Base-by-base conservation (phyloP, 352 stramenopile species). In the Blastocystis sp. region DNA sequence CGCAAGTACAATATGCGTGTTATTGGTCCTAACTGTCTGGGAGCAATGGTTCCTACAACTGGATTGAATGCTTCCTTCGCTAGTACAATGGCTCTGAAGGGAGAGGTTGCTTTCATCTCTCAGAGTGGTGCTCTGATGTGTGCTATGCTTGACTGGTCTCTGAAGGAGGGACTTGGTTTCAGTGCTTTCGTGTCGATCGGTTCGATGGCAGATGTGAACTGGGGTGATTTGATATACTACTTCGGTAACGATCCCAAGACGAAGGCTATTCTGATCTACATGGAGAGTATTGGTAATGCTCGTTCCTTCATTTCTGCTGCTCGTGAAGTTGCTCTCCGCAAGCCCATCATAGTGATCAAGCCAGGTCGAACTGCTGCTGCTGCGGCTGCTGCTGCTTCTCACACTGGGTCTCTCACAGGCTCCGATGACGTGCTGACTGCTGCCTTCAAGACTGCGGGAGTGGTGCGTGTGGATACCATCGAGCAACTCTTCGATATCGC, bases 331-430 rank as follows among this genome's bases (percentile, higher is more conserved):
- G 89, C 91, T 48, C 90, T 91, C 51, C 91, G 60, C 6, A 92
- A 92, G 78, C 91, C 91, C 19, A 91, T 92, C 44, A 90, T 92
- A 56, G 90, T 92, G 0, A 91, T 92, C 44, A 92, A 92, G 64
- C 89, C 90, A 19, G 91, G 91, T 42, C 81, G 90, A 30, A 91
- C 90, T 3, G 60, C 90, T 51, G 79, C 90, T 54, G 91, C 81
- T 6, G 89, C 90, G 19, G 87, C 68, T 44, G 91, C 91, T 27
- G 90, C 90, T 42, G 75, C 89, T 73, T 91, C 89, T n/a, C 91
- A 92, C 59, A 92, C 91, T 42, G 91, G 91, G 3, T 90, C 78
- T 59, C 66, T 92, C 33, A 89, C 78, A 3, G 90, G 90, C 27
- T 88, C 68, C 19, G 90, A 92, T 58, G 90, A 91, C 87, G 90